Percentiles rank a stretch among this genome's conserved stretches.
Conservation (phyloP, 2,329 filamentous ascomycete genomes). For the Colletotrichum viniferum region DNA sequence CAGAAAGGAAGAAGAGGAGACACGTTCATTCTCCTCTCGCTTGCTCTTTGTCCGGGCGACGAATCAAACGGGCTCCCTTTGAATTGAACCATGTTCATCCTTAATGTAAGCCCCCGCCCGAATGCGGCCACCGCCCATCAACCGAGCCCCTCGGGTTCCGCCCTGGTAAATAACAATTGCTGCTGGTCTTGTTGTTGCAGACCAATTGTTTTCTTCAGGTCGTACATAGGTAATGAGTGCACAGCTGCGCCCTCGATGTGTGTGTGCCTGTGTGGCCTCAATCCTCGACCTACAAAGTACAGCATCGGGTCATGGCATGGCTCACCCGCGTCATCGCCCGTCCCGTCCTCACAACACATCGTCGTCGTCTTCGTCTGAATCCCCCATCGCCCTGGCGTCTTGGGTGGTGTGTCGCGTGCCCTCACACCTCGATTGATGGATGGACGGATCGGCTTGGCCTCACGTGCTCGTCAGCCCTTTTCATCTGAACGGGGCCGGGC, state of each 20-base stretch:
- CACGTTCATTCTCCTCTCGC: not conserved
- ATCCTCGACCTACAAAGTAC: not conserved
- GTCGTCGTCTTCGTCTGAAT: not conserved
- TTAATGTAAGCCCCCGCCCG: not conserved
- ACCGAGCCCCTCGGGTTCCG: not conserved
- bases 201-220: not conserved
- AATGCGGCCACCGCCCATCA: not conserved
- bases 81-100: not conserved
- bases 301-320: not conserved
- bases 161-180: not conserved
- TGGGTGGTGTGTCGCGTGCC: not conserved
- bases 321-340: not conserved
- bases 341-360: not conserved
- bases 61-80: not conserved
- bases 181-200: not conserved
- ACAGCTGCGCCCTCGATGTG: not conserved
- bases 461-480: not conserved
- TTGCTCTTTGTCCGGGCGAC: not conserved
- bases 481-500: not conserved
- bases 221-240: not conserved
- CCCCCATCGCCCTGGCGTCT: not conserved
- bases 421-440: not conserved
- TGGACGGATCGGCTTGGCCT: not conserved
- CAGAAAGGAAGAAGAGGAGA: not conserved
- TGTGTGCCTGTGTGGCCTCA: not conserved